Conservation (phyloP, 805 yeast genomes). For the Saccharomycopsis vini region DNA sequence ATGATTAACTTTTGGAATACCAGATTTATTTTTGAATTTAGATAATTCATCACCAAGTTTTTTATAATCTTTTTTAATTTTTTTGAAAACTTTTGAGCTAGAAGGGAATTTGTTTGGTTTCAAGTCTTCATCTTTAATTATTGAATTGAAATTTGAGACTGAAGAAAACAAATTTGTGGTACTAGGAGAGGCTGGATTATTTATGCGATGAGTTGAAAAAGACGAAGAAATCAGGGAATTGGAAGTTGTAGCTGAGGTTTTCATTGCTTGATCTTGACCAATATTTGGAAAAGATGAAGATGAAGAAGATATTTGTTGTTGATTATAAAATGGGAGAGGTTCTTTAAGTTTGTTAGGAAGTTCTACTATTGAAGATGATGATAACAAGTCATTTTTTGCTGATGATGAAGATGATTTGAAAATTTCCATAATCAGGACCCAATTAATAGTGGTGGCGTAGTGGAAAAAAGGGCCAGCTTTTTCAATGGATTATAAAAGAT, state of each 20-base stretch:
- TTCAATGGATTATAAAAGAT: too few relatives aligned
- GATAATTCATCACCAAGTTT: slow-evolving; percentile 14
- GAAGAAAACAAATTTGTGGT: slow-evolving; percentile 8
- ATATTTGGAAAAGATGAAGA: too few relatives aligned
- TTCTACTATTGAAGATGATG: too few relatives aligned
- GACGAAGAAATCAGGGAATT: slow-evolving; percentile 13
- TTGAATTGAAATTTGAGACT: not conserved
- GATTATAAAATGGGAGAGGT: too few relatives aligned
- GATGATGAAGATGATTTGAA: too few relatives aligned
- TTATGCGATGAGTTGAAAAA: slow-evolving; percentile 12
- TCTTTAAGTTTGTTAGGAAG: too few relatives aligned
- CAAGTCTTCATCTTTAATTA: not conserved
- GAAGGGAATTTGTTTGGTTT: too few relatives aligned
- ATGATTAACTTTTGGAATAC: slow-evolving; percentile 14
- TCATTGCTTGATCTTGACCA: not conserved
- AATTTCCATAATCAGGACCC: too few relatives aligned
- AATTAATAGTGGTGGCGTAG: too few relatives aligned
- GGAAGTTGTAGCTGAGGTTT: slow-evolving; percentile 9
- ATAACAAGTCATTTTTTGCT: too few relatives aligned
- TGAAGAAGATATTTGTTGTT: too few relatives aligned
- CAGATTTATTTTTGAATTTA: slow-evolving; percentile 12
- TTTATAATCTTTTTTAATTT: slow-evolving; percentile 9
- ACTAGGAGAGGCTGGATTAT: slow-evolving; percentile 12
- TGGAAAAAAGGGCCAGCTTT: too few relatives aligned
- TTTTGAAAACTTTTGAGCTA: slow-evolving; percentile 3